These are phyloP conservation scores for Calonectria fujianensis DNA, from an alignment of 2,329 filamentous ascomycete species.

Conservation along the genomic window DNA sequence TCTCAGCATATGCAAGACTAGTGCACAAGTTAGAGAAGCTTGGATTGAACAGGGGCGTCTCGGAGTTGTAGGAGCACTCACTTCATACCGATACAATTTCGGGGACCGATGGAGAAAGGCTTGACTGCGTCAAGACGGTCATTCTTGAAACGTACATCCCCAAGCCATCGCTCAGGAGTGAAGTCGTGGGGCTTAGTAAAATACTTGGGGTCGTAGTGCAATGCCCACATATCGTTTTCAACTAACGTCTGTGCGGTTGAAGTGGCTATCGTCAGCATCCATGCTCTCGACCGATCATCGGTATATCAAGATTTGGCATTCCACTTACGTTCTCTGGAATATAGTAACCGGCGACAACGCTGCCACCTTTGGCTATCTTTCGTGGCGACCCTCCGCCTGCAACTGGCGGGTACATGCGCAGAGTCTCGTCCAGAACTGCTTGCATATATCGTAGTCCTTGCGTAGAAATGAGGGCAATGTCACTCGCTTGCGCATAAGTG, in stretches of 20 bases:
- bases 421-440: slow-evolving; percentile 63
- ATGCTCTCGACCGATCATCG: background rate
- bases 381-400: slow-evolving; percentile 48
- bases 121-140: slow-evolving; percentile 66
- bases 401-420: slow-evolving; percentile 61
- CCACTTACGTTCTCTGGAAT: slow-evolving; percentile 57
- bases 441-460: slow-evolving; percentile 52
- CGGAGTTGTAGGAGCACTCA: slow-evolving; percentile 52
- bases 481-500: slow-evolving; percentile 58
- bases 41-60: slow-evolving; percentile 11
- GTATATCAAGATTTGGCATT: background rate
- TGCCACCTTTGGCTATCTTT: slow-evolving; percentile 57
- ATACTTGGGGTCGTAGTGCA: slow-evolving; percentile 31
- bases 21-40: slow-evolving; percentile 12
- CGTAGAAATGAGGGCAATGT: slow-evolving; percentile 59
- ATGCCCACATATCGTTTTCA: slow-evolving; percentile 43
- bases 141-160: slow-evolving; percentile 55
- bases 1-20: slow-evolving; percentile 58
- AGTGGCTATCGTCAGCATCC: slow-evolving; percentile 7
- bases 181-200: slow-evolving; percentile 43
- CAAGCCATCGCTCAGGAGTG: slow-evolving; percentile 44
- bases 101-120: slow-evolving; percentile 68
- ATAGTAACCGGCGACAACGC: slow-evolving; percentile 52
- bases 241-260: slow-evolving; percentile 30
- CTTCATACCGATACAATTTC: slow-evolving; percentile 72